phyloP scores from a whole-genome alignment of 1,284 basidiomycete species.

The Filobasidium uniguttulatum region DNA sequence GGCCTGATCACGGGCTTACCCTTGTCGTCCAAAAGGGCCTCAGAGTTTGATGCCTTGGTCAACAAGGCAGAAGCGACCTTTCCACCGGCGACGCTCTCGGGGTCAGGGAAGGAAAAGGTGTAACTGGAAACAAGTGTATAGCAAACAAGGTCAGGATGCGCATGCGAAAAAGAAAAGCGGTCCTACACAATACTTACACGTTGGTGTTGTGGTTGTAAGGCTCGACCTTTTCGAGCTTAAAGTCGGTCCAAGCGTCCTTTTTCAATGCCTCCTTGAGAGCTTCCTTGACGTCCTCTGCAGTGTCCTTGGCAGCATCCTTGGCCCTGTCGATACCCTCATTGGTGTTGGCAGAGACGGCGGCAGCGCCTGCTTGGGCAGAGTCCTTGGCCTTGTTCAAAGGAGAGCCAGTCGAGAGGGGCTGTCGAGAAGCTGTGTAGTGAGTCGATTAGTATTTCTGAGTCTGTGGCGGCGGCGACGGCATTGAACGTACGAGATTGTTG shows the following conservation, averaged over 20 bases:
- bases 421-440: conserved; percentile 1
- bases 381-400: conserved; percentile 16
- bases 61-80: conserved; percentile 46
- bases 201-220: conserved; percentile 89
- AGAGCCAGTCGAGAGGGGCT: neutral
- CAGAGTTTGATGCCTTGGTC: conserved; percentile 39
- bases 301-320: conserved; percentile 15
- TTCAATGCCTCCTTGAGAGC: conserved; percentile 7
- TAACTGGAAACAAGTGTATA: conserved; percentile 42
- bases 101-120: conserved; percentile 71
- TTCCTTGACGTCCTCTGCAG: conserved; percentile 12
- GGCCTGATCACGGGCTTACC: conserved; percentile 76
- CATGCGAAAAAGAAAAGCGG: conserved; percentile 1
- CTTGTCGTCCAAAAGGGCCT: conserved; percentile 48
- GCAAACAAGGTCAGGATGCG: neutral
- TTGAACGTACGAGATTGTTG: conserved; percentile 15
- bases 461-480: neutral
- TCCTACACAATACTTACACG: conserved; percentile 38
- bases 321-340: conserved; percentile 15
- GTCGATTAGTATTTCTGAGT: conserved; percentile 7
- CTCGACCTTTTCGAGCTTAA: conserved; percentile 69
- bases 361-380: conserved; percentile 17
- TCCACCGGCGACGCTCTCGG: conserved; percentile 59
- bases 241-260: conserved; percentile 32
- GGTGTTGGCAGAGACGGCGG: conserved; percentile 16